Evolutionary conservation across 768 basidiomycete species (phyloP).

Genomic region (Lentinula lateritia): DNA sequence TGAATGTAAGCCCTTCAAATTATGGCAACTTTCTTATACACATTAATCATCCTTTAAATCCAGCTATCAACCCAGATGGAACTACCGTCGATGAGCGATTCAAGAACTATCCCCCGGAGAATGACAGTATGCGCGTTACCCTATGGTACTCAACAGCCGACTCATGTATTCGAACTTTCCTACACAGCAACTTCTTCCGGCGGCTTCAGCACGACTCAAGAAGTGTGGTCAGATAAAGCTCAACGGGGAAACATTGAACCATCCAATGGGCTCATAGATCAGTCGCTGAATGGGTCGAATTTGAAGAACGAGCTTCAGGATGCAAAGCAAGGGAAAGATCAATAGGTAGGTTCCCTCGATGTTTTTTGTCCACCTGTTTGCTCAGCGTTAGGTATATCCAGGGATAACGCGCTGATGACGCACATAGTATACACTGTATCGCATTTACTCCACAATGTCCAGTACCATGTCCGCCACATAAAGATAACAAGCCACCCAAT

Average conservation of each 20-base stretch:
- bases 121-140: background rate
- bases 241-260: slow-evolving; percentile 17
- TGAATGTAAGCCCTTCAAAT: background rate
- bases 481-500: no score
- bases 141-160: background rate
- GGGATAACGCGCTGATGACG: no score
- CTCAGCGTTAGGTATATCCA: no score
- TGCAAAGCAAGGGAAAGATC: slow-evolving; percentile 13
- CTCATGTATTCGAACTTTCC: background rate
- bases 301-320: slow-evolving; percentile 14
- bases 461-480: no score
- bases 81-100: background rate
- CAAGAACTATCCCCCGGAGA: slow-evolving; percentile 2
- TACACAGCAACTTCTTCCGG: slow-evolving; percentile 19
- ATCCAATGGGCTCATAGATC: slow-evolving; percentile 14
- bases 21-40: background rate
- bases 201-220: slow-evolving; percentile 17
- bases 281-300: slow-evolving; percentile 13
- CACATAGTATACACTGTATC: no score
- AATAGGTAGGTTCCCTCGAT: background rate
- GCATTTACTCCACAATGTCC: no score
- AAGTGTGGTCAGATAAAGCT: slow-evolving; percentile 21
- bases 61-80: background rate
- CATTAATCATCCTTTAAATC: background rate
- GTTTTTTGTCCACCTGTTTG: no score